Evolutionary conservation across 306 rosid genomes (phyloP).

Genomic region (Vachellia pachyceras): DNA sequence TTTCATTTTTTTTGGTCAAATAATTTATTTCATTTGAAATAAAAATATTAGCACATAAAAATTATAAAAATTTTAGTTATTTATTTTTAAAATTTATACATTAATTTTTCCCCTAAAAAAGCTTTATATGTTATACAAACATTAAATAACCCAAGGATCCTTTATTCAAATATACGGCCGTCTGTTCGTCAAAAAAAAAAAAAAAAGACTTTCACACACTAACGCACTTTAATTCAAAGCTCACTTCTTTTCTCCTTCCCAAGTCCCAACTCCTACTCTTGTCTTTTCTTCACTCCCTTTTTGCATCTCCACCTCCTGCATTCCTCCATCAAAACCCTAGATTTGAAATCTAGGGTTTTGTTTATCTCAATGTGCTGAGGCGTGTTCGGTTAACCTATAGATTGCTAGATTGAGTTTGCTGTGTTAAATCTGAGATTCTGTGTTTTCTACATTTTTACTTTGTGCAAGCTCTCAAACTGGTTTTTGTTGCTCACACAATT

Average conservation of each 20-base stretch:
- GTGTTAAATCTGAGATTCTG: conserved; percentile 41
- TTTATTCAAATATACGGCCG: conserved; percentile 34
- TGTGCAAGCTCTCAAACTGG: conserved; percentile 31
- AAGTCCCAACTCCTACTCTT: conserved; percentile 42
- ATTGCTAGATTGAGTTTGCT: conserved; percentile 35
- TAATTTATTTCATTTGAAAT: too few relatives aligned
- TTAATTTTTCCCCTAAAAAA: not conserved
- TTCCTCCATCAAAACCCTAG: conserved; percentile 86
- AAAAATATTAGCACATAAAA: too few relatives aligned
- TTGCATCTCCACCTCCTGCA: conserved; percentile 32
- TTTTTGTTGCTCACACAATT: conserved; percentile 37
- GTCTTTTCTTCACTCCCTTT: conserved; percentile 35
- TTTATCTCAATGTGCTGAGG: conserved; percentile 41
- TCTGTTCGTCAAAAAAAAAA: conserved; percentile 41
- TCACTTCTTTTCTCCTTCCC: conserved; percentile 25
- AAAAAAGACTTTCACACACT: conserved; percentile 40
- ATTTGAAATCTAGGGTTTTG: conserved; percentile 86
- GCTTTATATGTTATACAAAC: not conserved
- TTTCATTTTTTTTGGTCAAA: too few relatives aligned
- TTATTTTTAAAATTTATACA: too few relatives aligned
- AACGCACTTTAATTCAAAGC: conserved; percentile 49
- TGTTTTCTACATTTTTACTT: conserved; percentile 52
- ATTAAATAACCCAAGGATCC: conserved; percentile 7
- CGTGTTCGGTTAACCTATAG: conserved; percentile 36
- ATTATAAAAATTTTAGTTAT: too few relatives aligned